phyloP scores from a whole-genome alignment of 495 filamentous ascomycete genomes.

The Pseudomonodictys pantanalensis region DNA sequence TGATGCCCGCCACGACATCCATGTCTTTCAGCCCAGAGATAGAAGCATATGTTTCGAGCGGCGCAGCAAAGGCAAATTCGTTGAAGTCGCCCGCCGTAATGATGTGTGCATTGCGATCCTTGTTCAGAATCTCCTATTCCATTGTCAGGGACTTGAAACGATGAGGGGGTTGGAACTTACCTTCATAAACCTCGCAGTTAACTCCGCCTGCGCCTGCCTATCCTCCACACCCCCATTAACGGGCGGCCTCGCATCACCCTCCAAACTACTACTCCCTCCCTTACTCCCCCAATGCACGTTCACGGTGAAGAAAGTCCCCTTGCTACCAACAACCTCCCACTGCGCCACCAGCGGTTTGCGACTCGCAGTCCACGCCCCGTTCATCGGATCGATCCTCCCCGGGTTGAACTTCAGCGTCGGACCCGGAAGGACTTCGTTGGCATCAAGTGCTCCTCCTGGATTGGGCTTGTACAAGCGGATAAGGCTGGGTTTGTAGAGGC shows the following conservation, averaged over 20 bases:
- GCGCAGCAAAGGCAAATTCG: conserved; percentile 57
- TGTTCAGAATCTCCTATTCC: conserved; percentile 44
- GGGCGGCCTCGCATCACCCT: conserved; percentile 59
- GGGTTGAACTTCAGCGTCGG: conserved; percentile 56
- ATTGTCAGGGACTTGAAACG: no score
- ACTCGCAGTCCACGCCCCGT: conserved; percentile 50
- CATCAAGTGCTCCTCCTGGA: conserved; percentile 45
- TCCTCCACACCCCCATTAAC: conserved; percentile 55
- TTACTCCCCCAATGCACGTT: conserved; percentile 60
- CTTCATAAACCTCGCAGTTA: conserved; percentile 46
- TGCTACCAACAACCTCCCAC: conserved; percentile 50
- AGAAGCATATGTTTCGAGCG: conserved; percentile 46
- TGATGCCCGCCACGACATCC: conserved; percentile 49
- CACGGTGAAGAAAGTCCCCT: conserved; percentile 53
- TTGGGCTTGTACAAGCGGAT: conserved; percentile 51
- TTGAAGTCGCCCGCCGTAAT: conserved; percentile 60
- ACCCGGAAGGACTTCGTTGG: conserved; percentile 50
- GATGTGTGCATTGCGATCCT: conserved; percentile 46
- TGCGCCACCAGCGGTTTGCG: conserved; percentile 58
- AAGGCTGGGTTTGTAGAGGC: conserved; percentile 54
- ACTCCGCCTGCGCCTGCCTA: conserved; percentile 48
- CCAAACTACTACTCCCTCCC: conserved; percentile 53
- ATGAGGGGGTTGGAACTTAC: background rate
- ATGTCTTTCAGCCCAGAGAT: conserved; percentile 51
- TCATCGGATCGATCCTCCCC: conserved; percentile 55